phyloP scores from a whole-genome alignment of 2,329 filamentous ascomycete genomes.

The Colletotrichum neosansevieriae region DNA sequence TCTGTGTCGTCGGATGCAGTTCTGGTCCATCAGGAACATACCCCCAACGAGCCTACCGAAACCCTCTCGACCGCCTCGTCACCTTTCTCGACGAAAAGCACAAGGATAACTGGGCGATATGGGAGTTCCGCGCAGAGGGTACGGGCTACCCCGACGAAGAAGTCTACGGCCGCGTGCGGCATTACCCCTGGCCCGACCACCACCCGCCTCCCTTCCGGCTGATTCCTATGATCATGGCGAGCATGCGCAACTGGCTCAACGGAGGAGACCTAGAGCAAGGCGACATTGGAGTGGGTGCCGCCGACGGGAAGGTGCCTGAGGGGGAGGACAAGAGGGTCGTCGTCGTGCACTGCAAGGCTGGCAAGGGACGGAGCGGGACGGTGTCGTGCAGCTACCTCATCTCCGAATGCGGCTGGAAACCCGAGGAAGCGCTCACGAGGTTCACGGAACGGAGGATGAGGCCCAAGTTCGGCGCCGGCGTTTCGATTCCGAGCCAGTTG shows the following conservation, averaged over 20 bases:
- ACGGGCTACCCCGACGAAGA: conserved; percentile 94
- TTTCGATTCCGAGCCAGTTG: conserved; percentile 93
- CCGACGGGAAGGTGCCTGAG: conserved; percentile 42
- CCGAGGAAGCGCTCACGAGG: conserved; percentile 64
- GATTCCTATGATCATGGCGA: conserved; percentile 88
- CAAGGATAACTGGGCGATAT: conserved; percentile 88
- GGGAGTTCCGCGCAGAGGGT: conserved; percentile 97
- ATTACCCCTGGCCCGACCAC: conserved; percentile 97
- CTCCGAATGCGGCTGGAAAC: conserved; percentile 77
- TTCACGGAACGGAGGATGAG: conserved; percentile 90
- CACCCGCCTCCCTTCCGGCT: conserved; percentile 94
- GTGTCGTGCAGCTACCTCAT: conserved; percentile 91
- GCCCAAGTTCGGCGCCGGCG: conserved; percentile 86
- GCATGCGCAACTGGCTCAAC: conserved; percentile 90
- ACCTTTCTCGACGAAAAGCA: conserved; percentile 90
- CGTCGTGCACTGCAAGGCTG: conserved; percentile 97
- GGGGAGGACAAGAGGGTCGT: conserved; percentile 70
- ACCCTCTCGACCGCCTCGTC: conserved; percentile 88
- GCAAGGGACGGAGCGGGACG: conserved; percentile 93
- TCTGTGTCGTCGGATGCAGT: conserved; percentile 61
- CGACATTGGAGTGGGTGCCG: conserved; percentile 14
- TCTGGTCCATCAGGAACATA: conserved; percentile 92
- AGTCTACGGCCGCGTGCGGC: conserved; percentile 85
- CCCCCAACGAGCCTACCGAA: conserved; percentile 92
- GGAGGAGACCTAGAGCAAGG: conserved; percentile 56